A percentile compares a stretch with the other conserved stretches of the same genome.
Conservation (phyloP, 2,329 filamentous ascomycete genomes). For the Epichloe bromicola region DNA sequence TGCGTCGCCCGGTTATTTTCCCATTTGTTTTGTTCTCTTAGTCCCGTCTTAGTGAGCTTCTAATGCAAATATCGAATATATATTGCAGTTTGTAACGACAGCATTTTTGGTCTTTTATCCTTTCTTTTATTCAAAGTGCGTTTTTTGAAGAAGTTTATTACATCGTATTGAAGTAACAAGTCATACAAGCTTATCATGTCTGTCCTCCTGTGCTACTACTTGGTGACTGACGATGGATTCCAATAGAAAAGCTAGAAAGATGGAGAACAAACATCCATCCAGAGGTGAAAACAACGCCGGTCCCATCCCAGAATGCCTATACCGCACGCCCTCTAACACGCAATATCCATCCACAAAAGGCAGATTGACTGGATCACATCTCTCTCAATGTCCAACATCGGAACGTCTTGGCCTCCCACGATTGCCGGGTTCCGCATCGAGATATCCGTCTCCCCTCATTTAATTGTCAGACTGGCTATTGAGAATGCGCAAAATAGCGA, state of each 20-base stretch:
- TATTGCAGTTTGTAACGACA: constrained; percentile 10
- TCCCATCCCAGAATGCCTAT: not conserved
- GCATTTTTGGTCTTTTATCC: not conserved
- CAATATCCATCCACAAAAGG: not conserved
- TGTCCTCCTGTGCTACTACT: not conserved
- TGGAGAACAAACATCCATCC: not conserved
- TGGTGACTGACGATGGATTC: not conserved
- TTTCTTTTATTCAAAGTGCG: no score
- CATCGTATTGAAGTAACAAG: no score
- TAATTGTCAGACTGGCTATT: constrained; percentile 95
- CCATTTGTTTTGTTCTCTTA: constrained; percentile 32
- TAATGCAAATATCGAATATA: constrained; percentile 50
- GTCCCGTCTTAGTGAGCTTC: constrained; percentile 45
- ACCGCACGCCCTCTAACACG: no score
- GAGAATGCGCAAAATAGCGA: constrained; percentile 86
- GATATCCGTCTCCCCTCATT: constrained; percentile 1
- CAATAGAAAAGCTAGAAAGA: not conserved
- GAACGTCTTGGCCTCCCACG: not conserved
- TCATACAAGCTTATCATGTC: not conserved
- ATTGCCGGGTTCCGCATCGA: not conserved
- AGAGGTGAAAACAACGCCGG: not conserved
- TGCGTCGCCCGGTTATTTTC: constrained; percentile 15
- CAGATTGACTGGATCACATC: not conserved
- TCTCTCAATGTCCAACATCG: not conserved
- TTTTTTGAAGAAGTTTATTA: no score